These are phyloP conservation scores for Phytophthora gonapodyides DNA, from an alignment of 352 stramenopile genomes.

Conservation along the genomic window DNA sequence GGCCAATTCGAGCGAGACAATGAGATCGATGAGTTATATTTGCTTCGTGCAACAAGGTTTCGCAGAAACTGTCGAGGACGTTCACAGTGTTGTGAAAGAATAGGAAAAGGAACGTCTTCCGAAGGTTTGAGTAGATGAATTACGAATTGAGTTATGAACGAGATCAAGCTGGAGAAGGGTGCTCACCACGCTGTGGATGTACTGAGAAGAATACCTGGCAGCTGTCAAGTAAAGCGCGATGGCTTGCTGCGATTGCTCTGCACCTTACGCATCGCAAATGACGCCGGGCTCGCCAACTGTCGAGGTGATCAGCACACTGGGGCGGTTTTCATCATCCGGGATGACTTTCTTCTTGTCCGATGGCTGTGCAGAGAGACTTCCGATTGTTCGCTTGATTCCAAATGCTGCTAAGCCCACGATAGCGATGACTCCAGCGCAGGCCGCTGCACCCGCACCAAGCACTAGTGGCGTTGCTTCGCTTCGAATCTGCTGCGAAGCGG, in stretches of 20 bases:
- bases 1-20: too few relatives aligned
- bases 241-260: background rate
- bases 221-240: background rate
- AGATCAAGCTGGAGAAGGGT: constrained; percentile 9
- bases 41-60: too few relatives aligned
- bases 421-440: constrained; percentile 14
- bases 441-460: constrained; percentile 5
- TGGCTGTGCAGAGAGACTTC: constrained; percentile 1
- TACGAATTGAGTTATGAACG: constrained; percentile 19
- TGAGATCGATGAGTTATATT: too few relatives aligned
- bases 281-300: constrained; percentile 22
- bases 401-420: constrained; percentile 17
- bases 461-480: background rate
- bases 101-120: background rate
- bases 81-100: background rate
- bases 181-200: background rate
- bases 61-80: background rate
- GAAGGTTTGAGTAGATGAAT: constrained; percentile 2
- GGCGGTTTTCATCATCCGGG: constrained; percentile 11
- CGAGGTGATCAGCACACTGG: constrained; percentile 27
- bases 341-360: constrained; percentile 13
- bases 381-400: constrained; percentile 16
- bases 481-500: background rate
- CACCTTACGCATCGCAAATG: constrained; percentile 23
- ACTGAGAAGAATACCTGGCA: too few relatives aligned